Evolutionary conservation across 139 green algal species (phyloP).

Genomic region (Raphidocelis subcapitata): DNA sequence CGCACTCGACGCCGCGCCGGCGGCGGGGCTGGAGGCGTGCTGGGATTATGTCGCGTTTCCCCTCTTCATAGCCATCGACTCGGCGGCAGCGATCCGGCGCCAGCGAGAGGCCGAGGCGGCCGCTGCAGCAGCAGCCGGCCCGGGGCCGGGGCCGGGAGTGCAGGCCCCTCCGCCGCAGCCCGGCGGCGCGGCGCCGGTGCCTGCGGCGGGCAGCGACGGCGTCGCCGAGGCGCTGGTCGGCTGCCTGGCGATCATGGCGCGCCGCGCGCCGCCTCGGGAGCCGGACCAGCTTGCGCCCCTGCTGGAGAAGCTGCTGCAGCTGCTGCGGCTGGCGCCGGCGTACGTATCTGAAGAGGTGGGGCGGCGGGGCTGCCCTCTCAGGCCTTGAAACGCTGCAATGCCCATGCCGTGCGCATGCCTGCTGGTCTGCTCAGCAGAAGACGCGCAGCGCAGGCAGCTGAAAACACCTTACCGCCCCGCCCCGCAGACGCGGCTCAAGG

Average conservation of each 20-base stretch:
- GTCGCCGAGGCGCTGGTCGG: conserved; percentile 54
- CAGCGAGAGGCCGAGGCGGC: neutral
- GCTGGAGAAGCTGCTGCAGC: conserved; percentile 49
- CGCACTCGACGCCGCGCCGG: neutral
- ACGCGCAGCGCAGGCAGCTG: no score
- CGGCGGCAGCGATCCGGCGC: conserved; percentile 14
- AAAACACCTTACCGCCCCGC: no score
- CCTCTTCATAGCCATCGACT: conserved; percentile 64
- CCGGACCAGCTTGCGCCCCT: conserved; percentile 20
- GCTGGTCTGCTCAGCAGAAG: no score
- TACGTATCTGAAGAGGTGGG: conserved; percentile 18
- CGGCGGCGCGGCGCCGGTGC: conserved; percentile 24
- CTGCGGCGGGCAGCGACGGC: conserved; percentile 43
- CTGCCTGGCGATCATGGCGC: conserved; percentile 28
- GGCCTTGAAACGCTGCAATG: no score
- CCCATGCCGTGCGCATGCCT: no score
- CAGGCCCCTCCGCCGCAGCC: neutral
- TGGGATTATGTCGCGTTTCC: conserved; percentile 76
- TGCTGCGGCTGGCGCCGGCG: conserved; percentile 37
- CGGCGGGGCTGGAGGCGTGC: conserved; percentile 44
- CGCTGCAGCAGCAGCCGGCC: neutral
- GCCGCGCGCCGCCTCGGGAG: neutral
- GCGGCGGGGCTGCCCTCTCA: no score
- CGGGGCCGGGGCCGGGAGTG: neutral
- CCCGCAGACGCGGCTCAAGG: conserved; percentile 8